Evolutionary conservation across 1,284 basidiomycete genomes (phyloP).

Genomic region (Apiotrichum veenhuisii): DNA sequence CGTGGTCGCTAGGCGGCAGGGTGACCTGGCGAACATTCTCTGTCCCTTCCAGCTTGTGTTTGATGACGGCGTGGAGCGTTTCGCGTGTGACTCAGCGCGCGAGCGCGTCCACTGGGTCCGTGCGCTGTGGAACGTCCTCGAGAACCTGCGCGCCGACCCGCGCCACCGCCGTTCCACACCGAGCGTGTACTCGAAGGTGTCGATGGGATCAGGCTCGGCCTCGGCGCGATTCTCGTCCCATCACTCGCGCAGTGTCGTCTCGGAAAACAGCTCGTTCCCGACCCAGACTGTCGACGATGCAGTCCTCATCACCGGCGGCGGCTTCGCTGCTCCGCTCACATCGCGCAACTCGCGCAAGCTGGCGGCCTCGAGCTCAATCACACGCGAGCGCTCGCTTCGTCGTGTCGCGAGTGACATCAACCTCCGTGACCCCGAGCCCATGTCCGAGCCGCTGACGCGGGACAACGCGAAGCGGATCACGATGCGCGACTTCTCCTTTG

Average conservation of each 20-base stretch:
- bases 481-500: constrained; percentile 40
- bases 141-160: constrained; percentile 24
- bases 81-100: constrained; percentile 74
- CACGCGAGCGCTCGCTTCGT: constrained; percentile 33
- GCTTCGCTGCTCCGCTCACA: constrained; percentile 32
- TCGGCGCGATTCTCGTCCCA: constrained; percentile 32
- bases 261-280: not conserved
- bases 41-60: constrained; percentile 85
- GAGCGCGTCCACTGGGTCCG: constrained; percentile 84
- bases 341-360: constrained; percentile 42
- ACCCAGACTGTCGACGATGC: constrained; percentile 39
- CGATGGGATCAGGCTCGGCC: constrained; percentile 34
- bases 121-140: constrained; percentile 66
- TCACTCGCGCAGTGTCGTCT: not conserved
- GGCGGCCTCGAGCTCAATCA: constrained; percentile 27
- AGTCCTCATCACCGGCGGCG: constrained; percentile 40
- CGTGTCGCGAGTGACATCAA: constrained; percentile 47
- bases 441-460: constrained; percentile 23
- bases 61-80: constrained; percentile 74
- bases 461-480: constrained; percentile 16
- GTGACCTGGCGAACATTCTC: constrained; percentile 61
- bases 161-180: constrained; percentile 7
- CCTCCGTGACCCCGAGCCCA: constrained; percentile 15
- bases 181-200: constrained; percentile 21
- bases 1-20: constrained; percentile 65